Base-by-base conservation (phyloP, 352 stramenopile species). In the Globisporangium barbulae region DNA sequence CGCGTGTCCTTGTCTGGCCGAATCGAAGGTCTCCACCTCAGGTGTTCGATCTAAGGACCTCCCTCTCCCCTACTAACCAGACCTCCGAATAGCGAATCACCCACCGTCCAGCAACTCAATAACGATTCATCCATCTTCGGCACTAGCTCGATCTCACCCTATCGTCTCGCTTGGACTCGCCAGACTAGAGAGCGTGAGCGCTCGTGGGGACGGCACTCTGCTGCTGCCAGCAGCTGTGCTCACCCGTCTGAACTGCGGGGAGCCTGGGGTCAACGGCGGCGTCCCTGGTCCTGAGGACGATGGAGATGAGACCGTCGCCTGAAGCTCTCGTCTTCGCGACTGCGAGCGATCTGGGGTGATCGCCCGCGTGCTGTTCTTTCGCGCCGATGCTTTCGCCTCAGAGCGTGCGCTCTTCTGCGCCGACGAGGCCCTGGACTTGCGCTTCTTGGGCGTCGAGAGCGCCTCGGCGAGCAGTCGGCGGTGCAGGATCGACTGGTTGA, bases 401-500 rank as follows among this genome's bases (percentile, higher is more conserved):
- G 9, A 3, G 4, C 37, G 55, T 5, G 41, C 55, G 25, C 58
- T 64, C 13, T 50, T 58, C 22, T 56, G 59, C 15, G 35, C 45
- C 6, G 59, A 64, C 4, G 59, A 54, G 2, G 31, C 19, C 6
- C 59, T 30, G n/a, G 35, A 25, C 12, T 57, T 56, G 39, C 59
- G 59, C 59, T 49, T 64, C 39, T 58, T 64, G 17, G 59, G 45
- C 28, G 35, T 42, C 10, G 47, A 39, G 21, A 64, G 48, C 25
- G 59, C 59, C 28, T 64, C 48, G 3, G 35, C 48, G 33, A 64
- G 48, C 41, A 64, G 22, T 13, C 59, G 59, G 35, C 59, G 59
- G 22, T 59, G 59, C 33, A 64, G 48, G 35, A 59, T 59, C 19
- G 59, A 55, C 49, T 44, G 65, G 59, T 68, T 71, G 35, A 69